Conservation (phyloP, 495 filamentous ascomycete genomes). For the Penicillium alfredii region DNA sequence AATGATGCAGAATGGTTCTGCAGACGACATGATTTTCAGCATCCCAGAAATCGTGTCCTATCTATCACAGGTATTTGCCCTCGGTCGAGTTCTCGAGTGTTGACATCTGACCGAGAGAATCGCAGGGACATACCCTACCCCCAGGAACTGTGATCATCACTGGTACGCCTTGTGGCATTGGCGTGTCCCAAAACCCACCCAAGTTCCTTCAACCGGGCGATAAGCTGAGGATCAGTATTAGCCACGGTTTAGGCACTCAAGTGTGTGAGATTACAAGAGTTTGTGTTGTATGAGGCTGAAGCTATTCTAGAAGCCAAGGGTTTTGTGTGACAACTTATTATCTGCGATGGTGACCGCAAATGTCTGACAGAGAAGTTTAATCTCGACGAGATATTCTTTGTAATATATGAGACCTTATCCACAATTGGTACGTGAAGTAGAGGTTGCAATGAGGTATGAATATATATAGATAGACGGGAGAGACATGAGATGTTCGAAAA, state of each 20-base stretch:
- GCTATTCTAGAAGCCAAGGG: no score
- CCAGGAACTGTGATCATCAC: constrained; percentile 15
- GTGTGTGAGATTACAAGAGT: constrained; percentile 5
- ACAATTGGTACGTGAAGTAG: no score
- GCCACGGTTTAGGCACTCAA: constrained; percentile 8
- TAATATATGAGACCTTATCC: no score
- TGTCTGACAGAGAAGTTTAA: no score
- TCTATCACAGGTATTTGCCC: constrained; percentile 46
- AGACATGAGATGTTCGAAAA: no score
- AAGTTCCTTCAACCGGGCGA: constrained; percentile 11
- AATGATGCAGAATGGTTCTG: constrained; percentile 49
- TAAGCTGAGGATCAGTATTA: constrained; percentile 7
- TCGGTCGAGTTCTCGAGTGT: neutral
- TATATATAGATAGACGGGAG: no score
- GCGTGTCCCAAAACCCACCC: constrained; percentile 10
- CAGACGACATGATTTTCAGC: constrained; percentile 62
- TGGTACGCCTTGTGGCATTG: constrained; percentile 15
- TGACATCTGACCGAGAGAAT: neutral
- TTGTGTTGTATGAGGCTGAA: no score
- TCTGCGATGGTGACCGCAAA: no score
- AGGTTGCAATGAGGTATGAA: no score
- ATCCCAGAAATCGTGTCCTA: constrained; percentile 61
- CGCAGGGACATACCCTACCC: constrained; percentile 8
- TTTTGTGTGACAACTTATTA: no score
- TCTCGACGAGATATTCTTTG: no score